Conservation (phyloP, 1,139 yeast species). For the Candida albicans region DNA sequence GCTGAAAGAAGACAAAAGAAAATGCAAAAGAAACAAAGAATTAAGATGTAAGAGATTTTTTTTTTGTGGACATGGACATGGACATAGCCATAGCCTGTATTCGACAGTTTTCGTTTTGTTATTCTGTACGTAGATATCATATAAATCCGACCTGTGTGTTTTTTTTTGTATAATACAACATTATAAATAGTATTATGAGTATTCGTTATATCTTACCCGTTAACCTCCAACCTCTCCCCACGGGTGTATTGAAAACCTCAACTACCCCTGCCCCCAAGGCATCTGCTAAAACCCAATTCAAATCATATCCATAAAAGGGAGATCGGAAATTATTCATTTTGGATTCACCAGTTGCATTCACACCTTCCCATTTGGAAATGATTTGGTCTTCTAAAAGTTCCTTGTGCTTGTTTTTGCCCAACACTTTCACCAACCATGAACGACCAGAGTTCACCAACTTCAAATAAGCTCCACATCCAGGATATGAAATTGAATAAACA, state of each 20-base stretch:
- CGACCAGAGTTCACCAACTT: slow-evolving; percentile 49
- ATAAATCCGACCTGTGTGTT: background rate
- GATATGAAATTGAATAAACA: slow-evolving; percentile 54
- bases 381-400: slow-evolving; percentile 56
- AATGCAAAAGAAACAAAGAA: slow-evolving; percentile 42
- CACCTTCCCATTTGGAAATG: slow-evolving; percentile 51
- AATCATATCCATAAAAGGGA: slow-evolving; percentile 59
- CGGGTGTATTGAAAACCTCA: slow-evolving; percentile 69
- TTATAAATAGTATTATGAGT: background rate
- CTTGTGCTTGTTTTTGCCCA: slow-evolving; percentile 45
- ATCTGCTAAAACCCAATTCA: slow-evolving; percentile 66
- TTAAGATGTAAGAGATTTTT: slow-evolving; percentile 28
- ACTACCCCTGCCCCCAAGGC: slow-evolving; percentile 67
- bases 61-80: background rate
- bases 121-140: background rate
- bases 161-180: background rate
- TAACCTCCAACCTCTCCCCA: slow-evolving; percentile 68
- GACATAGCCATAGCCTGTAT: background rate
- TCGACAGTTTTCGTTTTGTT: background rate
- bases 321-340: slow-evolving; percentile 49
- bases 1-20: slow-evolving; percentile 44
- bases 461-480: slow-evolving; percentile 59
- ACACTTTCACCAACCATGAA: slow-evolving; percentile 49
- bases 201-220: slow-evolving; percentile 42
- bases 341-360: slow-evolving; percentile 23